Evolutionary conservation across 192 early-diverging fungal genomes (phyloP).

Genomic region (Glomus cerebriforme): DNA sequence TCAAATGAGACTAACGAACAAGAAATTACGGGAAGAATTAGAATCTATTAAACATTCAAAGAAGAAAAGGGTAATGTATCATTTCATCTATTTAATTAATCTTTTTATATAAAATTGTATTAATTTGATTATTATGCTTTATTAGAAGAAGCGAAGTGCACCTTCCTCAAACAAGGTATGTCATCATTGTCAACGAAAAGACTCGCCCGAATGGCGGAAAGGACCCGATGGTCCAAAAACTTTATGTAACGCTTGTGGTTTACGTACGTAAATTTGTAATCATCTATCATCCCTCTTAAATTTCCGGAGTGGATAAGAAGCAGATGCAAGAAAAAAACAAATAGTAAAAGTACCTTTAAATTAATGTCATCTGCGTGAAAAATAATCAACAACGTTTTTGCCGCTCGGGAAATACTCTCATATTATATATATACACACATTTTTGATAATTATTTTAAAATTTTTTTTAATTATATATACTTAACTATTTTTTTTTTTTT

Average conservation of each 20-base stretch:
- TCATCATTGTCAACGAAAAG: constrained; percentile 31
- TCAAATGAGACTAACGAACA: constrained; percentile 58
- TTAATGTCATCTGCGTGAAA: neutral
- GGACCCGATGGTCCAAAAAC: constrained; percentile 33
- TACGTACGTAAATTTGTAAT: constrained; percentile 27
- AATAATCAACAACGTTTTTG: neutral
- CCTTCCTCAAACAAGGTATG: constrained; percentile 28
- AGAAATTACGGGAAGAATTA: constrained; percentile 58
- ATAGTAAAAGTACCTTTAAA: neutral
- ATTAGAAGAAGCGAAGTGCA: constrained; percentile 23
- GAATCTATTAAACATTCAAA: constrained; percentile 40
- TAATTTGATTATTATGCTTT: neutral
- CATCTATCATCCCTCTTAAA: constrained; percentile 2
- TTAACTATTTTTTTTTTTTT: neutral
- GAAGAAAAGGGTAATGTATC: constrained; percentile 34
- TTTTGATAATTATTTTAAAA: no score
- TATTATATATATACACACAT: neutral
- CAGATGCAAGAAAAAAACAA: neutral
- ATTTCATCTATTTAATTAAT: neutral
- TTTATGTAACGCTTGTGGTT: constrained; percentile 34
- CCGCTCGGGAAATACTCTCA: neutral
- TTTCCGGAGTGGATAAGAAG: neutral
- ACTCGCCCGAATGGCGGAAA: constrained; percentile 36
- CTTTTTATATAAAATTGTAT: neutral
- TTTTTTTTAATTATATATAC: no score